Evolutionary conservation across 179 eudicot genomes (phyloP), one percentile per base, ranked within the genome.

Genomic region (Silene vulgaris): DNA sequence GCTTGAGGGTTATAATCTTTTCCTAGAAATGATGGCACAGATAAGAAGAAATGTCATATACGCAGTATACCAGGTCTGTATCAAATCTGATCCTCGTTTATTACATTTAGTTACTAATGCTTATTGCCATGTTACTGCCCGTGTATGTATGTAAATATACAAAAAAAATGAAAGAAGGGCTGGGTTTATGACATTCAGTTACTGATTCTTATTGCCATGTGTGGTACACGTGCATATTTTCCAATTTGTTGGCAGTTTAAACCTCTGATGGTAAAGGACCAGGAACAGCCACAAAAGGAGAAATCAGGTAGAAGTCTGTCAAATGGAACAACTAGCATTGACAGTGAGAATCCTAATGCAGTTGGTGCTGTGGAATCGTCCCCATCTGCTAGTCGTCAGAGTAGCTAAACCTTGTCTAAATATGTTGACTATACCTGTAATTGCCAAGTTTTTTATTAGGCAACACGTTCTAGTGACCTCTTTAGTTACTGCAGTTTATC

Each of bases 1-100:
- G 78, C 99, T 95, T 69, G 99, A 95, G 84, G 99, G 99, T 71
- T 95, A 95, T 88, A 92, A 92, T 82, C 99, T 95, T 43, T 95
- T 95, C 77, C 85, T 95, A 13, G 97, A 90, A 73, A 95, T 95
- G 99, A 95, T 95, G 99, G 96, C 99, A 37, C 96, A 93, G 82
- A 89, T 95, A 29, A 82, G 97, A 82, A 89, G 99, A 85, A 95
- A 95, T 74, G 99, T 95, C 65, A 92, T 92, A 79, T 95, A 95
- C 80, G 82, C 99, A 43, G 90, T 92, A 61, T 95, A 95, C 87
- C 99, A 95, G 97, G 97, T 92, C 71, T 21, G 84, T 81, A 54
- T 74, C 69, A 71, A 30, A 80, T 57, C 30, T 75, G 48, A 29
- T 65, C 54, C 26, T 57, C 28, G 8, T 35, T 35, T 35, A 35